Evolutionary conservation across 345 rosid species (phyloP).

Genomic region (Nephelium lappaceum): DNA sequence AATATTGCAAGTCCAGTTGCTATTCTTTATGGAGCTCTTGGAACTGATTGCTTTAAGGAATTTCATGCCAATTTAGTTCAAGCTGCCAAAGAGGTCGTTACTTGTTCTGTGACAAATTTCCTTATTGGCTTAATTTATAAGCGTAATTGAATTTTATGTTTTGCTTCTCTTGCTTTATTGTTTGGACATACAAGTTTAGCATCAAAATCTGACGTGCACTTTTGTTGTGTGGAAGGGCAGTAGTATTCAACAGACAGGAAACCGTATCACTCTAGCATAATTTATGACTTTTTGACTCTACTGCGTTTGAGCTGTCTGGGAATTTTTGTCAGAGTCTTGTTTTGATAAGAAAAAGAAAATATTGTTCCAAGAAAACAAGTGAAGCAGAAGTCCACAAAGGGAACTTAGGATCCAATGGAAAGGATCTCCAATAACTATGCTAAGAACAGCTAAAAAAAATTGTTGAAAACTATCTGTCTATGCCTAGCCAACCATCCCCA

Average conservation of each 20-base stretch:
- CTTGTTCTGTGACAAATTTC: not conserved
- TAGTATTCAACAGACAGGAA: not conserved
- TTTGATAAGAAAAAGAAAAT: not conserved
- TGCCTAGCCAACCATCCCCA: no score
- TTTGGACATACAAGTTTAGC: not conserved
- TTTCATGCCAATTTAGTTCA: constrained; percentile 67
- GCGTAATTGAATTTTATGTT: not conserved
- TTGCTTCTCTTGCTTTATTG: constrained; percentile 10
- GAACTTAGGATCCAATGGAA: not conserved
- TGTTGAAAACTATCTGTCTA: no score
- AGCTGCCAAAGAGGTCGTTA: constrained; percentile 74
- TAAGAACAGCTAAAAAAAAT: not conserved
- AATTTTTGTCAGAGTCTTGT: not conserved
- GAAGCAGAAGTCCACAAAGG: not conserved
- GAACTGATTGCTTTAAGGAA: constrained; percentile 77
- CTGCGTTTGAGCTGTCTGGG: not conserved
- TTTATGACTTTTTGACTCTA: not conserved
- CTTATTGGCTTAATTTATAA: not conserved
- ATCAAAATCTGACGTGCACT: not conserved
- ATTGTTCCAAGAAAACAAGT: not conserved
- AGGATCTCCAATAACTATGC: not conserved
- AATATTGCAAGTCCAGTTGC: constrained; percentile 63
- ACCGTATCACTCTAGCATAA: not conserved
- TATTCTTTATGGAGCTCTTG: constrained; percentile 91
- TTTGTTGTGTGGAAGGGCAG: not conserved